These are phyloP conservation scores for Puya raimondii DNA, from an alignment of 176 grass and related monocot species.

Conservation along the genomic window DNA sequence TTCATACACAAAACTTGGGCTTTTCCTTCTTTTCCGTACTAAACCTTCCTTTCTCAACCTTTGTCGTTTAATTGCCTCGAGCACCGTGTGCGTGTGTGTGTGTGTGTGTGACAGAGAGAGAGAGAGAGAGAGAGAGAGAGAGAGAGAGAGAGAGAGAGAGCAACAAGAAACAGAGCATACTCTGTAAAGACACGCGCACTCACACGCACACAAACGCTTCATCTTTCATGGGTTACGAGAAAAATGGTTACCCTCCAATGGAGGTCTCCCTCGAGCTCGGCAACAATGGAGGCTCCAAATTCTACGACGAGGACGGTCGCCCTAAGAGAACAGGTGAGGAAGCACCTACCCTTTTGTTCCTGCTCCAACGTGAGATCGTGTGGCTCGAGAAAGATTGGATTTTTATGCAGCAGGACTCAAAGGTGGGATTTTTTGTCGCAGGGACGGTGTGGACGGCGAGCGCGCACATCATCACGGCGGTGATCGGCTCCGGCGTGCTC, in stretches of 20 bases:
- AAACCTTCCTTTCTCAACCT: too few species aligned
- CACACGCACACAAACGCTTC: too few species aligned
- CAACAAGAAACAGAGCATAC: background rate
- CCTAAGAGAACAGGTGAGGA: conserved; percentile 32
- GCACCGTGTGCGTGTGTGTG: background rate
- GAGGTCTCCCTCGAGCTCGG: conserved; percentile 43
- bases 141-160: conserved; percentile 3
- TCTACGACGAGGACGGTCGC: conserved; percentile 62
- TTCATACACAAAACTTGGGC: too few species aligned
- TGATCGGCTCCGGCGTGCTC: conserved; percentile 87
- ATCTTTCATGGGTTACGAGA: conserved; percentile 2
- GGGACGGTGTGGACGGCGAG: conserved; percentile 80
- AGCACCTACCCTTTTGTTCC: background rate
- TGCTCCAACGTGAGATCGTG: background rate
- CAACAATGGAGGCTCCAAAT: conserved; percentile 8
- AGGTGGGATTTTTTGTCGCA: conserved; percentile 7
- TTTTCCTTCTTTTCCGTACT: too few species aligned
- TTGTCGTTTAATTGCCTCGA: too few species aligned
- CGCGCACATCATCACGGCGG: conserved; percentile 88
- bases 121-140: conserved; percentile 11
- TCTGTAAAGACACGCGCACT: too few species aligned
- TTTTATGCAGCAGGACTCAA: background rate
- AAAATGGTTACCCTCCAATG: conserved; percentile 20
- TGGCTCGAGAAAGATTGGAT: background rate
- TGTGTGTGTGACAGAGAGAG: too few species aligned